phyloP scores from a whole-genome alignment of 345 rosid species.

The Lagerstroemia speciosa region DNA sequence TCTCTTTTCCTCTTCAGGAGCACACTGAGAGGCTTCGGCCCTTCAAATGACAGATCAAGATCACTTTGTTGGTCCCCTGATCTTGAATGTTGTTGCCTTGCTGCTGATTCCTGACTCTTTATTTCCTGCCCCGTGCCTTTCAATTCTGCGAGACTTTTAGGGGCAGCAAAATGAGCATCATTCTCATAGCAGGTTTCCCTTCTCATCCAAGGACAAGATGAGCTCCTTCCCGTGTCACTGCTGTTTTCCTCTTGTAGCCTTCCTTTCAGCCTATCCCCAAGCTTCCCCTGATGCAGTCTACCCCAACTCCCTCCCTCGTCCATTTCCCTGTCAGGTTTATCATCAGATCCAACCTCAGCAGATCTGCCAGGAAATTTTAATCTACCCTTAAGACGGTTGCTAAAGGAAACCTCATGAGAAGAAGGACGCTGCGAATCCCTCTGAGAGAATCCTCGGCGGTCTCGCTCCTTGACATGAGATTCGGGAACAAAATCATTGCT shows the following conservation, averaged over 20 bases:
- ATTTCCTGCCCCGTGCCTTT: constrained; percentile 26
- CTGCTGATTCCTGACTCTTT: constrained; percentile 28
- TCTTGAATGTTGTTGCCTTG: constrained; percentile 35
- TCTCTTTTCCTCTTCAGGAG: constrained; percentile 77
- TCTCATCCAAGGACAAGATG: constrained; percentile 31
- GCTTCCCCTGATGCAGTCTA: constrained; percentile 41
- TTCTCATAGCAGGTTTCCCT: constrained; percentile 43
- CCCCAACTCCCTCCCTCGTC: constrained; percentile 45
- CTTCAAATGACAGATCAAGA: constrained; percentile 51
- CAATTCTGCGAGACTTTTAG: constrained; percentile 55
- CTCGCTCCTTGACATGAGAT: constrained; percentile 33
- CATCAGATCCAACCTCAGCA: constrained; percentile 24
- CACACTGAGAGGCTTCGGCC: constrained; percentile 82
- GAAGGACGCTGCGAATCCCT: constrained; percentile 29
- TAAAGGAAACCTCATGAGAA: constrained; percentile 34
- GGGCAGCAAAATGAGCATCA: constrained; percentile 32
- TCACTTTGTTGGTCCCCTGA: constrained; percentile 30
- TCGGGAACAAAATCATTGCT: constrained; percentile 41
- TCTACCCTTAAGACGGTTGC: constrained; percentile 72
- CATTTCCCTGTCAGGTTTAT: constrained; percentile 34
- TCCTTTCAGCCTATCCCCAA: constrained; percentile 53
- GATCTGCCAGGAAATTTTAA: constrained; percentile 63
- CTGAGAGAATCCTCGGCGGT: constrained; percentile 31
- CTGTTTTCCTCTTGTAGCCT: constrained; percentile 37
- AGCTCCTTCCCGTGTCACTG: constrained; percentile 25